Percentiles rank a stretch among this genome's conserved stretches.
Evolutionary conservation across 2,329 filamentous ascomycete species (phyloP).

Genomic region (Ilyonectria sp.): DNA sequence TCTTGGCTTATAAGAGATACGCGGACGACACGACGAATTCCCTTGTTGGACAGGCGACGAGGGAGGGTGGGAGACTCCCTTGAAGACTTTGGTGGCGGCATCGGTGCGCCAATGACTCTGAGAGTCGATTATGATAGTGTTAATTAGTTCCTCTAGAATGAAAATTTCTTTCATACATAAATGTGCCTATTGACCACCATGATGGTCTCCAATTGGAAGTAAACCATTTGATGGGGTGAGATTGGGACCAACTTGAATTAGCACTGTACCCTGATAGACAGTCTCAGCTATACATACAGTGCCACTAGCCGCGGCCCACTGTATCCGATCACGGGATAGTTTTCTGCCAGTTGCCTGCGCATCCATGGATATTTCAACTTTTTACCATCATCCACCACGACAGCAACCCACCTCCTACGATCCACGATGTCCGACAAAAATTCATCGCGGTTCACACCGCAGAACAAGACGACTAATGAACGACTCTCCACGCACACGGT

Average conservation of each 20-base stretch:
- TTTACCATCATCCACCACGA: neutral
- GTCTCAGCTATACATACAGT: neutral
- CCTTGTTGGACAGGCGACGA: conserved; percentile 73
- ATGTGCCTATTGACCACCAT: neutral
- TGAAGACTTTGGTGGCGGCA: conserved; percentile 10
- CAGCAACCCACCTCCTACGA: neutral
- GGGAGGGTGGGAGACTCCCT: conserved; percentile 75
- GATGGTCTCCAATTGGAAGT: no score
- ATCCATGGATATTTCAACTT: conserved; percentile 6
- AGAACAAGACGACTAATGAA: conserved; percentile 84
- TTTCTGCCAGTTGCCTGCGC: neutral
- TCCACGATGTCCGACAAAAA: conserved; percentile 58
- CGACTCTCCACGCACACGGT: conserved; percentile 89
- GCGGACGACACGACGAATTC: conserved; percentile 76
- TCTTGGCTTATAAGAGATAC: conserved; percentile 78
- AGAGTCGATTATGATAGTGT: no score
- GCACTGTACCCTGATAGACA: neutral
- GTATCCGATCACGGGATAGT: conserved; percentile 21
- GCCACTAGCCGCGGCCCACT: neutral
- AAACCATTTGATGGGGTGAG: neutral
- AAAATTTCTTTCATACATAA: no score
- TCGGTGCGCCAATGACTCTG: neutral
- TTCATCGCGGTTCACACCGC: conserved; percentile 78
- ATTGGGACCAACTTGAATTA: neutral
- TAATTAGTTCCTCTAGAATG: no score